Evolutionary conservation across 2,329 filamentous ascomycete species (phyloP), one percentile per base, ranked within the genome.

Genomic region (Pyricularia grisea): DNA sequence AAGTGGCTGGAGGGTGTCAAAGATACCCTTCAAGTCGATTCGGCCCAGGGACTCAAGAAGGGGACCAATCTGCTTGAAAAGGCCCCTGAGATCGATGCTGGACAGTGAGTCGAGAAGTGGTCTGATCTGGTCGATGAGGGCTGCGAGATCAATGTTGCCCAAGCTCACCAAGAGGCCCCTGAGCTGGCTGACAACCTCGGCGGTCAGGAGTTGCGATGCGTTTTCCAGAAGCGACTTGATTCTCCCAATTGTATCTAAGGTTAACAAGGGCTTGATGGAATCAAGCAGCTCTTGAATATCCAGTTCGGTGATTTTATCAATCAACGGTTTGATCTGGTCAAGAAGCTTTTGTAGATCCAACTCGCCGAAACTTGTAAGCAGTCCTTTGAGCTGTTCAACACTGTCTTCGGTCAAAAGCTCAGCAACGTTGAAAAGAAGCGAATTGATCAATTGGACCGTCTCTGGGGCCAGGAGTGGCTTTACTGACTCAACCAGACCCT

Each of bases 111-210:
- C 58, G 58, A 61, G 58, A 0, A 61, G 58, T 14, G 58, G 58
- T 25, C 28, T 61, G 58, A 61, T 73, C 11, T 61, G 58, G 9
- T 14, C 9, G 9, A 27, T 25, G 33, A 81, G 69, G 1, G 74
- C 74, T 65, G 75, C 70, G 0, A 82, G 72, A 30, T 81, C 77
- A 4, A 81, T 73, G 65, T 78, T 75, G 61, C 75, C 74, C 1
- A 81, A 71, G 2, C 73, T 75, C 1, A 72, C 71, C 5, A 81
- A 74, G 4, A 78, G 72, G 4, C 69, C 70, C 68, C 75, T 73
- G 2, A 73, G 74, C 23, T 75, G 72, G 0, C 72, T 71, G 0
- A 78, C 76, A 23, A 74, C 74, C n/a, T 74, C 71, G n/a, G 70
- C 70, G 0, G 74, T 76, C 0, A 78, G 70, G 0, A 78, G 73